Base-by-base conservation (phyloP, 2,329 filamentous ascomycete species). In the Saccharata proteae region DNA sequence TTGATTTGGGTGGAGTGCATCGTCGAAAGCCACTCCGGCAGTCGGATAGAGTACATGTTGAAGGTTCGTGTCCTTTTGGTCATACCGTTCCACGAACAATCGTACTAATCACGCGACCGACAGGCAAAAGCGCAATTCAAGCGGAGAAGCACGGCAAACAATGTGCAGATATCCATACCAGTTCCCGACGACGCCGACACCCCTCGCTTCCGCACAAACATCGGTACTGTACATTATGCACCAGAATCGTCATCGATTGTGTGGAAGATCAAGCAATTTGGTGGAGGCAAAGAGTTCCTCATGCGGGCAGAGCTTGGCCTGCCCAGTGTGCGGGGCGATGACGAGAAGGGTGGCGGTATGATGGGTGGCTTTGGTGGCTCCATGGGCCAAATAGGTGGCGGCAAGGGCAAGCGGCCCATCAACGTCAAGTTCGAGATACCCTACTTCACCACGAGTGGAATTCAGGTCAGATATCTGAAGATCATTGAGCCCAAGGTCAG, bases 191-290 rank as follows among this genome's bases (percentile, higher is more conserved):
- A 98, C 53, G 90, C 90, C 39, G 90, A 98, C 57, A 84, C 82
- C 2, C 90, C 90, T 8, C 77, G 90, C 26, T 98, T 98, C 72
- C 75, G 90, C 32, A 98, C 90, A 20, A 98, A 96, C 54, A 92
- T 98, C 39, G 90, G 90, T 34, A 84, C 80, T 17, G 90, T 98
- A 9, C 90, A 98, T 61, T 98, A 98, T 54, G 88, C 88, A 4
- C 90, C 90, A 1, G 90, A 98, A 58, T 88, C 93, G 51, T 92
- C 83, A 40, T 88, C 88, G 37, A 98, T 98, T 45, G 81, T 98
- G 30, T 98, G 90, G 90, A 98, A 98, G 67, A 98, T 98, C 57
- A 98, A 98, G 67, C 90, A 98, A 51, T 98, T 98, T 57, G 90
- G 90, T 26, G 90, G 90, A n/a, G 76, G 78, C 45, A 98, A 98